Evolutionary conservation across 1,139 yeast genomes (phyloP).

Genomic region (Debaryomyces fabryi): DNA sequence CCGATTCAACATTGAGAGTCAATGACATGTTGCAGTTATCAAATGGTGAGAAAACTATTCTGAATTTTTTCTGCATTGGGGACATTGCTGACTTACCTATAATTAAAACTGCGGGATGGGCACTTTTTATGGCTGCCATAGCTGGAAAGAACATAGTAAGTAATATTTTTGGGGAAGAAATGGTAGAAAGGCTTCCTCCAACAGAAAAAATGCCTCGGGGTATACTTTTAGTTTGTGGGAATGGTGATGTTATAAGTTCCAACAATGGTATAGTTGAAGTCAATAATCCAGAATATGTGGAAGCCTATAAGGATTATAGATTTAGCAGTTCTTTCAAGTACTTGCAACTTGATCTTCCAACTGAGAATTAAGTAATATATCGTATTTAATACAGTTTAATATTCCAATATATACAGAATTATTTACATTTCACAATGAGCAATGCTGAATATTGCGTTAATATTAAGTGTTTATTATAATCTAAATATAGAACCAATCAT

Average conservation of each 20-base stretch:
- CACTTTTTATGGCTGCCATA: slow-evolving; percentile 46
- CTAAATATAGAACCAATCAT: too few species aligned
- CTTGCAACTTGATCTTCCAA: slow-evolving; percentile 1
- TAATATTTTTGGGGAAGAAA: slow-evolving; percentile 23
- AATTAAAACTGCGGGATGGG: slow-evolving; percentile 53
- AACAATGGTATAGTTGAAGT: slow-evolving; percentile 38
- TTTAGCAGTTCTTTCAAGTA: slow-evolving; percentile 17
- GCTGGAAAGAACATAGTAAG: slow-evolving; percentile 40
- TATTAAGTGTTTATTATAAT: too few species aligned
- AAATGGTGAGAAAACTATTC: slow-evolving; percentile 17
- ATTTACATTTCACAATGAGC: too few species aligned
- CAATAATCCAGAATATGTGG: slow-evolving; percentile 39
- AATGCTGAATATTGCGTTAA: too few species aligned
- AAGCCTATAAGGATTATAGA: slow-evolving; percentile 40
- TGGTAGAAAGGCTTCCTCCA: slow-evolving; percentile 42
- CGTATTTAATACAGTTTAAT: slow-evolving; percentile 19
- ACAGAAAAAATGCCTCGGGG: slow-evolving; percentile 38
- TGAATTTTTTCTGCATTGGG: slow-evolving; percentile 42
- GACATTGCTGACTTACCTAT: slow-evolving; percentile 45
- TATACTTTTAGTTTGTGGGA: slow-evolving; percentile 48
- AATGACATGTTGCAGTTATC: slow-evolving; percentile 43
- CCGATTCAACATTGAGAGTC: slow-evolving; percentile 31
- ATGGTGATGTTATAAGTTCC: slow-evolving; percentile 44
- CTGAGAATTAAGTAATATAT: slow-evolving; percentile 10
- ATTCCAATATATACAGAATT: too few species aligned